Evolutionary conservation across 2,329 filamentous ascomycete species (phyloP).

Genomic region (Fusarium odoratissimum): DNA sequence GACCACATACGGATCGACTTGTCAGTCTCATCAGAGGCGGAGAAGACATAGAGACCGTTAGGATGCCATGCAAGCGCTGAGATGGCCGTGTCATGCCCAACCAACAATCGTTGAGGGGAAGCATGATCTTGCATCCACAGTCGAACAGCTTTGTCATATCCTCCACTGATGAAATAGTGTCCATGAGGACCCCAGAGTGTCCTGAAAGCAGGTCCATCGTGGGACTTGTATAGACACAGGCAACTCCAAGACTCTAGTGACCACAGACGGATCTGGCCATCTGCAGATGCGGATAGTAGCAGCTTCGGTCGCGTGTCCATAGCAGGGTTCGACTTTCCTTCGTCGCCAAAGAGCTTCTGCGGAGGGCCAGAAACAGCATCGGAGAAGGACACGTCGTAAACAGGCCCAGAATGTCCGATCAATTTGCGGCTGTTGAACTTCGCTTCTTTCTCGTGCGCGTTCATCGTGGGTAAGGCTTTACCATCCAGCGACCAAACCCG

Average conservation of each 20-base stretch:
- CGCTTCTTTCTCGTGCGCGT: conserved; percentile 67
- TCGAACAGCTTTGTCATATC: conserved; percentile 89
- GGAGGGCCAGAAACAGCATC: conserved; percentile 70
- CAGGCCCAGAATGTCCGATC: conserved; percentile 89
- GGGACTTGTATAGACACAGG: conserved; percentile 92
- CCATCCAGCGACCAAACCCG: conserved; percentile 94
- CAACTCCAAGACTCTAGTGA: conserved; percentile 92
- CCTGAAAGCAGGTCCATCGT: conserved; percentile 89
- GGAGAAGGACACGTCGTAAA: conserved; percentile 92
- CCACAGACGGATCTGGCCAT: conserved; percentile 92
- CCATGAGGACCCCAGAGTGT: conserved; percentile 92
- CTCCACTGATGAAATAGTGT: conserved; percentile 91
- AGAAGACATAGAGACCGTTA: conserved; percentile 94
- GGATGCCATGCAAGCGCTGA: conserved; percentile 94
- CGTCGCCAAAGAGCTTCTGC: conserved; percentile 62
- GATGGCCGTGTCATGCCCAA: conserved; percentile 93
- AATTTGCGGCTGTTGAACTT: conserved; percentile 76
- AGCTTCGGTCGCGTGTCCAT: conserved; percentile 74
- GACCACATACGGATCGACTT: conserved; percentile 98
- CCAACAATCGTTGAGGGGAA: conserved; percentile 86
- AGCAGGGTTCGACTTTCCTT: conserved; percentile 54
- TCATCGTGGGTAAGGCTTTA: conserved; percentile 77
- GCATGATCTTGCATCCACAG: conserved; percentile 95
- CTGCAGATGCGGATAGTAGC: conserved; percentile 86
- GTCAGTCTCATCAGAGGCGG: conserved; percentile 84